phyloP scores from a whole-genome alignment of 2,329 filamentous ascomycete genomes.

The Stagonosporopsis tanaceti region DNA sequence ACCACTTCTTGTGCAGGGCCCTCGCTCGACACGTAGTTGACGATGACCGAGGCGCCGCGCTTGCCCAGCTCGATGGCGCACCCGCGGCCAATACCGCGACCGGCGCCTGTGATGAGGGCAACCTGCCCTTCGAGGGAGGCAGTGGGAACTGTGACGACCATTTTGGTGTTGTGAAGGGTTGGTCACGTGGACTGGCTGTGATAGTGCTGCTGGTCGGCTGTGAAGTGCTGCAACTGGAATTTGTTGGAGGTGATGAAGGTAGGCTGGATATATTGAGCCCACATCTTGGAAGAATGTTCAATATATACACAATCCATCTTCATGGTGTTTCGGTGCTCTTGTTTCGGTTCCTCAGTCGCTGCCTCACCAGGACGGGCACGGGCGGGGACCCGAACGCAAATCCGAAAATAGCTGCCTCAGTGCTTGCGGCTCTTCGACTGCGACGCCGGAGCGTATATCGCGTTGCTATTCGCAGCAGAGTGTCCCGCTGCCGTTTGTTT shows the following conservation, averaged over 20 bases:
- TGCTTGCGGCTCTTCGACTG: slow-evolving; percentile 35
- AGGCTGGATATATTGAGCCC: slow-evolving; percentile 18
- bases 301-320: slow-evolving; percentile 19
- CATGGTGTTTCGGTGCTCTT: slow-evolving; percentile 14
- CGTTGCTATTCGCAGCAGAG: slow-evolving; percentile 24
- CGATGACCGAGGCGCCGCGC: slow-evolving; percentile 69
- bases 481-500: slow-evolving; percentile 21
- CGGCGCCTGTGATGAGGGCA: slow-evolving; percentile 69
- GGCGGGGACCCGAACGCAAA: slow-evolving; percentile 37
- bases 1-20: slow-evolving; percentile 58
- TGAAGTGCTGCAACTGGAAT: neutral
- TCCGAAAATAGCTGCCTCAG: slow-evolving; percentile 33
- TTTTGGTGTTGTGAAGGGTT: slow-evolving; percentile 31
- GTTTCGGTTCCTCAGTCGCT: slow-evolving; percentile 25
- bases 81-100: slow-evolving; percentile 71
- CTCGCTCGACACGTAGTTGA: slow-evolving; percentile 69
- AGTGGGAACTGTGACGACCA: slow-evolving; percentile 55
- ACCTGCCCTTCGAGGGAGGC: slow-evolving; percentile 62
- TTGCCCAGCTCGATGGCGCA: slow-evolving; percentile 73
- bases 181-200: slow-evolving; percentile 26
- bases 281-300: neutral
- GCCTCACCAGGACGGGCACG: slow-evolving; percentile 26
- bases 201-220: slow-evolving; percentile 24
- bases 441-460: slow-evolving; percentile 23
- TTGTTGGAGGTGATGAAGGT: neutral